A percentile compares a stretch with the other conserved stretches of the same genome.
Evolutionary conservation across 208 protist genomes (phyloP).

Genomic region (Strigomonas culicis): DNA sequence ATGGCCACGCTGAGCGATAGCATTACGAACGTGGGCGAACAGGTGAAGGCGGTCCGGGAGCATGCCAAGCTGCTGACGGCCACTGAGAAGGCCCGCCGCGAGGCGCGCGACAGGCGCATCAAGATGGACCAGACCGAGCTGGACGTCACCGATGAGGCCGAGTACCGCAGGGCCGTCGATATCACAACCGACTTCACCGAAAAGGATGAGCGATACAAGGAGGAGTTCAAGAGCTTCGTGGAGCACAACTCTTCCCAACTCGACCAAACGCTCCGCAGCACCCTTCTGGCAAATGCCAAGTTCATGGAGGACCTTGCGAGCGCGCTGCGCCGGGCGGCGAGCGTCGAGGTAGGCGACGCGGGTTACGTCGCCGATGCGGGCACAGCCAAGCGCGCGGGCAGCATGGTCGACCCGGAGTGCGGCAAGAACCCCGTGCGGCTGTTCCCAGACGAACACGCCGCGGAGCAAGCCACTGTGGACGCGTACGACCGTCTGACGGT

Average conservation of each 20-base stretch:
- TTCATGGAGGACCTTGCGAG: conserved; percentile 25
- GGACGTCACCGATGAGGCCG: conserved; percentile 28
- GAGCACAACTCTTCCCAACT: conserved; percentile 43
- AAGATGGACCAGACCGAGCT: conserved; percentile 20
- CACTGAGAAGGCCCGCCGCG: conserved; percentile 20
- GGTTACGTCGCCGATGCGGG: too few species aligned
- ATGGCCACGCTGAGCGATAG: conserved; percentile 1
- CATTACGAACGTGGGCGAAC: conserved; percentile 18
- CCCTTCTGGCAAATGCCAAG: conserved; percentile 27
- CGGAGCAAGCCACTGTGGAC: too few species aligned
- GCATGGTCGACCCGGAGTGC: too few species aligned
- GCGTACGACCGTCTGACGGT: too few species aligned
- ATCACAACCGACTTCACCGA: conserved; percentile 28
- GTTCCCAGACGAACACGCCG: too few species aligned
- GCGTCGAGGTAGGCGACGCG: too few species aligned
- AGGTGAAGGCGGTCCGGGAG: conserved; percentile 28
- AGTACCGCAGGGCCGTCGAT: conserved; percentile 27
- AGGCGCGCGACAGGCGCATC: conserved; percentile 31
- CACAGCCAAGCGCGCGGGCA: too few species aligned
- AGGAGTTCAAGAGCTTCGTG: conserved; percentile 31
- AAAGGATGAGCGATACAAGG: conserved; percentile 31
- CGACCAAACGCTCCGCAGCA: conserved; percentile 28
- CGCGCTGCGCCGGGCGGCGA: too few species aligned
- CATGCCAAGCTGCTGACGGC: conserved; percentile 26
- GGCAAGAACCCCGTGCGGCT: too few species aligned